phyloP scores from a whole-genome alignment of 495 filamentous ascomycete genomes.

The Beverwykella pulmonaria region DNA sequence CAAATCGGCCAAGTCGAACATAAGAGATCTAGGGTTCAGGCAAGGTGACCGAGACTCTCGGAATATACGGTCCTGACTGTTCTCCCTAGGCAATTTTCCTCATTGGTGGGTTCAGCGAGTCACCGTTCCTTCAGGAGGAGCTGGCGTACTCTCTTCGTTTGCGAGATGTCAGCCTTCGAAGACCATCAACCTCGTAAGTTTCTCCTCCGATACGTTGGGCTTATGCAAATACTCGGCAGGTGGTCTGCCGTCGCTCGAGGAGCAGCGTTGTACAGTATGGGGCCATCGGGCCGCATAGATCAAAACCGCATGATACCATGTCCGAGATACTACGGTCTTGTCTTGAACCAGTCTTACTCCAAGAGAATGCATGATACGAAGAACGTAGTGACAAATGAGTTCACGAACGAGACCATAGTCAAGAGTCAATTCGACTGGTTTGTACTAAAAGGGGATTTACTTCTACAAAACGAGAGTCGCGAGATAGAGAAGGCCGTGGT shows the following conservation, averaged over 20 bases:
- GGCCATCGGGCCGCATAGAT: slow-evolving; percentile 1
- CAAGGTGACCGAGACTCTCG: not conserved
- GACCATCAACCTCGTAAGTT: slow-evolving; percentile 24
- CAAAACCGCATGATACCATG: not conserved
- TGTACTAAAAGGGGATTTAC: slow-evolving; percentile 18
- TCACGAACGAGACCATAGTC: slow-evolving; percentile 1
- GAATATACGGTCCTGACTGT: no score
- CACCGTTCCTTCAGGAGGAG: slow-evolving; percentile 16
- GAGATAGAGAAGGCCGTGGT: not conserved
- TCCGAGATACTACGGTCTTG: slow-evolving; percentile 18
- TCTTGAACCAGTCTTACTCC: not conserved
- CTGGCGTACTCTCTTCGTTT: slow-evolving; percentile 7
- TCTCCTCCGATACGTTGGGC: not conserved
- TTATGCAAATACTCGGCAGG: not conserved
- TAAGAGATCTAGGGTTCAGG: not conserved
- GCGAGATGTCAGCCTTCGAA: slow-evolving; percentile 23
- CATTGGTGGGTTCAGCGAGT: slow-evolving; percentile 30
- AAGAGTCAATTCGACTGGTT: slow-evolving; percentile 23
- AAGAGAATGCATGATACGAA: not conserved
- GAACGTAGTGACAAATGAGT: not conserved
- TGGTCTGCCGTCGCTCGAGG: slow-evolving; percentile 35
- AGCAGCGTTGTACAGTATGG: slow-evolving; percentile 22
- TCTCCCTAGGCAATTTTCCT: slow-evolving; percentile 32
- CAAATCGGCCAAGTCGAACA: slow-evolving; percentile 22
- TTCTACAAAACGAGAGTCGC: not conserved